Percentiles rank a stretch among this genome's conserved stretches.
Conservation (phyloP, 495 filamentous ascomycete genomes). For the Massariosphaeria phaeospora region DNA sequence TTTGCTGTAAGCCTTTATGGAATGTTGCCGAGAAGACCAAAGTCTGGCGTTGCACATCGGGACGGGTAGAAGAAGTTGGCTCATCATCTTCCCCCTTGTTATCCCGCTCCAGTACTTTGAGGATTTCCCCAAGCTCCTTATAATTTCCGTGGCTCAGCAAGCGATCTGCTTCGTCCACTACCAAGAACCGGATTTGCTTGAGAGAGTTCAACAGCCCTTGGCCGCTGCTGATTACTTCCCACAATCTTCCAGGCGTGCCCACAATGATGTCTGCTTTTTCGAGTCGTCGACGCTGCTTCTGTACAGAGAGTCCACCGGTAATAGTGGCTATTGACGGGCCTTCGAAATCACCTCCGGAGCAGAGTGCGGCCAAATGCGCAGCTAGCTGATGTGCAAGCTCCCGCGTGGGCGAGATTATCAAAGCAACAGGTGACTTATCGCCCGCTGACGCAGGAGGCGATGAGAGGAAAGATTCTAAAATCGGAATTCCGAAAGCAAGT, state of each 20-base stretch:
- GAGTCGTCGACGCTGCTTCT: slow-evolving; percentile 84
- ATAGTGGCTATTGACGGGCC: slow-evolving; percentile 69
- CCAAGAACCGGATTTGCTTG: slow-evolving; percentile 68
- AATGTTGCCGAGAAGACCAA: slow-evolving; percentile 97
- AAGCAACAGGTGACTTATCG: slow-evolving; percentile 57
- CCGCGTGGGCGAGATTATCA: slow-evolving; percentile 88
- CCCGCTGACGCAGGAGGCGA: slow-evolving; percentile 40
- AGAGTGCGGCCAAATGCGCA: slow-evolving; percentile 72
- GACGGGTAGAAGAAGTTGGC: background rate
- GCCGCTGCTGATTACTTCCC: slow-evolving; percentile 79
- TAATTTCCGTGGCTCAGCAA: slow-evolving; percentile 90
- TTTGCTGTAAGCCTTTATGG: slow-evolving; percentile 81
- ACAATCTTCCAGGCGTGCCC: slow-evolving; percentile 86
- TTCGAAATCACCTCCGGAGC: slow-evolving; percentile 51
- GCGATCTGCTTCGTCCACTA: slow-evolving; percentile 92
- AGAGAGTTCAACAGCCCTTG: slow-evolving; percentile 59
- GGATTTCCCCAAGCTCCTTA: slow-evolving; percentile 83
- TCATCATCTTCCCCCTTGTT: slow-evolving; percentile 44
- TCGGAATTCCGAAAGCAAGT: slow-evolving; percentile 74
- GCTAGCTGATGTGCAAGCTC: slow-evolving; percentile 88
- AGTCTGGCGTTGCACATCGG: slow-evolving; percentile 60
- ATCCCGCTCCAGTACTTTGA: slow-evolving; percentile 64
- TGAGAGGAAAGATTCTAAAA: slow-evolving; percentile 59
- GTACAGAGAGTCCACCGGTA: slow-evolving; percentile 84
- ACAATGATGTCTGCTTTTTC: slow-evolving; percentile 75